Conservation (phyloP, 2,329 filamentous ascomycete genomes). For the Tympanopsis confertula region DNA sequence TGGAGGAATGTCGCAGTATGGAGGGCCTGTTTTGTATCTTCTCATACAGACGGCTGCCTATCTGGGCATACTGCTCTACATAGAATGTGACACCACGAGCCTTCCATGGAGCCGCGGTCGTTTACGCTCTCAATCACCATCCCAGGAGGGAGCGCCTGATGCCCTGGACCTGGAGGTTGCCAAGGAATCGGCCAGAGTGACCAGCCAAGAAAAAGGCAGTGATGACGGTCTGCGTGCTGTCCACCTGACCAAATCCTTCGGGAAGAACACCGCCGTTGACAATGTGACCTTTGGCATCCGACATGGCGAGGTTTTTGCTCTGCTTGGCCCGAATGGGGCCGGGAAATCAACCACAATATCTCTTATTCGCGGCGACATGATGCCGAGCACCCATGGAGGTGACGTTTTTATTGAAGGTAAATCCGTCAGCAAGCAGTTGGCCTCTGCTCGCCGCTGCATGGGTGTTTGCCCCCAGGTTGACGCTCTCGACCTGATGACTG, state of each 20-base stretch:
- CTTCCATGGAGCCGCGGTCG: neutral
- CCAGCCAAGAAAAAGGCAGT: slow-evolving; percentile 9
- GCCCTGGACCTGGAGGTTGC: slow-evolving; percentile 14
- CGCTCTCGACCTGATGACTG: slow-evolving; percentile 84
- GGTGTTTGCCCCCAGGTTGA: slow-evolving; percentile 89
- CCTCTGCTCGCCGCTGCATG: slow-evolving; percentile 62
- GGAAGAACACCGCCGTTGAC: slow-evolving; percentile 68
- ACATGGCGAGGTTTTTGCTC: slow-evolving; percentile 72
- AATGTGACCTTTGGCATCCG: slow-evolving; percentile 76
- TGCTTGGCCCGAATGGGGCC: slow-evolving; percentile 82
- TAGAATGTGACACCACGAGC: slow-evolving; percentile 57
- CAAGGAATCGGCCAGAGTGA: slow-evolving; percentile 5
- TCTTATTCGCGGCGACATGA: slow-evolving; percentile 77
- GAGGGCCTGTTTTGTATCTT: slow-evolving; percentile 75
- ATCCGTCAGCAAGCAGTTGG: slow-evolving; percentile 62
- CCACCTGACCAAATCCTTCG: slow-evolving; percentile 71
- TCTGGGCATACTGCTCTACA: slow-evolving; percentile 65
- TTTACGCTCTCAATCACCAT: too few species aligned
- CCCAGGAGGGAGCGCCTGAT: neutral
- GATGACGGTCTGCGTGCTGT: slow-evolving; percentile 66
- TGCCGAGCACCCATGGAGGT: slow-evolving; percentile 56
- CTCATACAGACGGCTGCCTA: slow-evolving; percentile 61
- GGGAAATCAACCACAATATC: slow-evolving; percentile 86
- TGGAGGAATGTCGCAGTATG: slow-evolving; percentile 61
- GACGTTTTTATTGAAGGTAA: slow-evolving; percentile 71